These are phyloP conservation scores for Chrysanthemum seticuspe DNA, from an alignment of 129 eudicot genomes.

Conservation along the genomic window DNA sequence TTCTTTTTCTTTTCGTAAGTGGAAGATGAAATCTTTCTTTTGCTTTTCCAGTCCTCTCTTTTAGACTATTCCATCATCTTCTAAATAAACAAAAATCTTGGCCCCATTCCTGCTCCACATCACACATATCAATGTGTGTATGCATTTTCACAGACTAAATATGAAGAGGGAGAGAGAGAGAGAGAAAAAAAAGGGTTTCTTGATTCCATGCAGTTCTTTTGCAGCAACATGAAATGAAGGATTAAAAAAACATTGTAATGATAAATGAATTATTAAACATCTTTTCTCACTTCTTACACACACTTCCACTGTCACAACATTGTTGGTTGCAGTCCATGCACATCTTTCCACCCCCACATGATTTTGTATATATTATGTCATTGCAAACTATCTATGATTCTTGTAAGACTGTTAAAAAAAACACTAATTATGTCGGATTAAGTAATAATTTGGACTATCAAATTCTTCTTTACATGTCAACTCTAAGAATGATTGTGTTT, in stretches of 20 bases:
- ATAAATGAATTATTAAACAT: conserved; percentile 78
- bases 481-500: no score
- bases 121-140: conserved; percentile 21
- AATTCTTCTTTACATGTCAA: no score
- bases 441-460: no score
- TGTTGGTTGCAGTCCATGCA: conserved; percentile 11
- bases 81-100: conserved; percentile 32
- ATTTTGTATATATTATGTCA: not conserved
- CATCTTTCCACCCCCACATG: conserved; percentile 27
- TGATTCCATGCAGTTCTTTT: conserved; percentile 49
- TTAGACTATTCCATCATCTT: conserved; percentile 90
- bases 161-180: conserved; percentile 1
- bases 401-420: no score
- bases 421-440: no score
- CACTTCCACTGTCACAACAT: conserved; percentile 50
- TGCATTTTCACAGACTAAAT: conserved; percentile 1
- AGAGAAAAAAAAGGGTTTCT: conserved; percentile 20
- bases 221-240: conserved; percentile 44
- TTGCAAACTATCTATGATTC: no score
- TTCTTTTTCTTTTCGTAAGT: conserved; percentile 45
- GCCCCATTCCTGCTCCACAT: conserved; percentile 35
- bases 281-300: conserved; percentile 62
- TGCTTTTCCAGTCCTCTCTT: conserved; percentile 78
- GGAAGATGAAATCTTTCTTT: conserved; percentile 81
- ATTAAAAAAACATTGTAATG: conserved; percentile 67